Percentiles rank a stretch among this genome's conserved stretches.
Evolutionary conservation across 441 rosid species (phyloP).

Genomic region (Codiaeum variegatum): DNA sequence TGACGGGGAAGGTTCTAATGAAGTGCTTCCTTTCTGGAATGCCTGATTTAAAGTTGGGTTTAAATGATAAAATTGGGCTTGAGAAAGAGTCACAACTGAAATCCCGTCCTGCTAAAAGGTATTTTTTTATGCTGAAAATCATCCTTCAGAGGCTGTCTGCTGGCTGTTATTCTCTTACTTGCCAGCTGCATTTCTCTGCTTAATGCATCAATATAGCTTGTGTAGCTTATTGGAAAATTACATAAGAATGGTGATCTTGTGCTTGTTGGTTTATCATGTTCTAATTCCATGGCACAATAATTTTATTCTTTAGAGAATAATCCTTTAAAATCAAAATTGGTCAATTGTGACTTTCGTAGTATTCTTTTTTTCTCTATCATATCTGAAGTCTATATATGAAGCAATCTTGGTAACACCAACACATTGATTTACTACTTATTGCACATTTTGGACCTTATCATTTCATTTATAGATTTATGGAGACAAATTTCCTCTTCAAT

Average conservation of each 20-base stretch:
- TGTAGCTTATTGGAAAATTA: neutral
- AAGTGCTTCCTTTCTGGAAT: constrained; percentile 99
- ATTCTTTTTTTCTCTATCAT: neutral
- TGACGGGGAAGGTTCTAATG: constrained; percentile 94
- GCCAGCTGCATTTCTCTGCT: neutral
- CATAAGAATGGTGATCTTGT: neutral
- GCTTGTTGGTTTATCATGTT: neutral
- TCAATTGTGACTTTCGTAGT: neutral
- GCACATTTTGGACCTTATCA: neutral
- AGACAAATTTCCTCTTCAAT: neutral
- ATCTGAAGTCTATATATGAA: neutral
- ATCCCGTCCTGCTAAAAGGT: constrained; percentile 96
- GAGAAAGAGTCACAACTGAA: constrained; percentile 97
- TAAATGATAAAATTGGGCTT: constrained; percentile 98
- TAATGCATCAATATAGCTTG: neutral
- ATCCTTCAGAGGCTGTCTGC: neutral
- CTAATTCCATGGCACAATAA: neutral
- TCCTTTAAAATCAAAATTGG: neutral
- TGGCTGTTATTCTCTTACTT: neutral
- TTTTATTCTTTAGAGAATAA: neutral
- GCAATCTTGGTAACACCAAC: neutral
- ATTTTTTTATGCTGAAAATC: constrained; percentile 5
- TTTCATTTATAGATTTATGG: neutral
- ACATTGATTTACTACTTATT: neutral
- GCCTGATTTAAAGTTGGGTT: constrained; percentile 99